Evolutionary conservation across 306 rosid genomes (phyloP).

Genomic region (Malus asiatica): DNA sequence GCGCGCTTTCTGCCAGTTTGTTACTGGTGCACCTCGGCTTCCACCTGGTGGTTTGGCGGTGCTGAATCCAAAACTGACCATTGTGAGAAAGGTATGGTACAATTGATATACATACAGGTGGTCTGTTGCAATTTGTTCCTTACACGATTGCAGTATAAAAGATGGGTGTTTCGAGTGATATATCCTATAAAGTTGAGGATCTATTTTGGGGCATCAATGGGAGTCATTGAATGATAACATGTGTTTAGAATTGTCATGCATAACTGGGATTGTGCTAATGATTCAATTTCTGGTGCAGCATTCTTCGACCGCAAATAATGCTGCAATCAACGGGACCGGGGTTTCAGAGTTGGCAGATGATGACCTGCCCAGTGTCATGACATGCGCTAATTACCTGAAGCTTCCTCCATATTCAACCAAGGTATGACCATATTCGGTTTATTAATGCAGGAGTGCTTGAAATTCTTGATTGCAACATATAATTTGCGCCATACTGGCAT

Average conservation of each 20-base stretch:
- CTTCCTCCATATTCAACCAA: constrained; percentile 99
- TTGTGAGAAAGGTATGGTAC: constrained; percentile 82
- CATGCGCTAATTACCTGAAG: constrained; percentile 97
- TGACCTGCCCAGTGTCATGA: constrained; percentile 98
- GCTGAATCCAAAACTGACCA: constrained; percentile 85
- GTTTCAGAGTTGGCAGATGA: constrained; percentile 82
- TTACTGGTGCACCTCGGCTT: constrained; percentile 95
- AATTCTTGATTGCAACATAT: not conserved
- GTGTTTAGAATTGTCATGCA: not conserved
- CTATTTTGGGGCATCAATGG: not conserved
- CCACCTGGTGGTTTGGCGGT: constrained; percentile 96
- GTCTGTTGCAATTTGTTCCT: not conserved
- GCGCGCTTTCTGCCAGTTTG: constrained; percentile 93
- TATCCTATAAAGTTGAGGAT: not conserved
- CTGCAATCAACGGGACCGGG: constrained; percentile 68
- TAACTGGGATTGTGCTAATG: not conserved
- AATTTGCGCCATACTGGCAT: not conserved
- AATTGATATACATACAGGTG: not conserved
- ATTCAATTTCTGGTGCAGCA: constrained; percentile 48
- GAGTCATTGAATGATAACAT: not conserved
- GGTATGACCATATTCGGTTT: constrained; percentile 29
- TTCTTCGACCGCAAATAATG: constrained; percentile 52
- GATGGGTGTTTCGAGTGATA: not conserved
- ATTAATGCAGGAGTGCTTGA: not conserved
- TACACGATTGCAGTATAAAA: not conserved